Base-by-base conservation (phyloP, 2,329 filamentous ascomycete species). In the Colletotrichum truncatum region DNA sequence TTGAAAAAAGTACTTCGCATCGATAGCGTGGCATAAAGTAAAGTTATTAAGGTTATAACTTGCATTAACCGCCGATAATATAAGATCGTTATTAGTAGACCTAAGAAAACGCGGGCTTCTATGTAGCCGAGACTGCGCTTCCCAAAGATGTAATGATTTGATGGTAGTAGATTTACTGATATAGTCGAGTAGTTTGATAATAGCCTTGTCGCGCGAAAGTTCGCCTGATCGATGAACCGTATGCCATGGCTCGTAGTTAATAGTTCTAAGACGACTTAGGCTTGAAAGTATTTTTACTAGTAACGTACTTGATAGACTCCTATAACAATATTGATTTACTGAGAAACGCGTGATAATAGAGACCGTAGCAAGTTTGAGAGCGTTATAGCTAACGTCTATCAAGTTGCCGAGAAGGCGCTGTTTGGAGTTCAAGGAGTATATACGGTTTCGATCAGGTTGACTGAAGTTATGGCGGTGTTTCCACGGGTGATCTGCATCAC, bases 371-470 rank as follows among this genome's bases (percentile, higher is more conserved):
- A 59, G 54, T 14, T 34, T 41, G 25, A 59, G 25, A 32, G 25
- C 6, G 18, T 34, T 34, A 25, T 32, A 52, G 18, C 45, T 43
- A 6, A 8, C 6, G 45, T 32, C 16, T 3, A 59, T 3, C 4
- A 52, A 32, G 34, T 52, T 59, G 4, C 56, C 45, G 10, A 43
- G 34, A 52, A 59, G 56, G 52, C 34, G 56, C 12, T 6, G 34
- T 18, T 39, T 59, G 3, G 45, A 52, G 3, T 8, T 4, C 32
- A 23, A 30, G 34, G 45, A 59, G 14, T 1, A 4, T 23, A 52
- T 18, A 34, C 56, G 25, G 2, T 10, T 58, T 9, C 23, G 14
- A 41, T 41, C 16, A 32, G 16, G 6, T 32, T 51, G 34, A 25
- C 32, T 52, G 8, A n/a, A 7, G 23, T 14, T 0, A 34, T 14